Conservation (phyloP, 192 early-diverging fungal genomes). For the Pilobolus umbonatus region DNA sequence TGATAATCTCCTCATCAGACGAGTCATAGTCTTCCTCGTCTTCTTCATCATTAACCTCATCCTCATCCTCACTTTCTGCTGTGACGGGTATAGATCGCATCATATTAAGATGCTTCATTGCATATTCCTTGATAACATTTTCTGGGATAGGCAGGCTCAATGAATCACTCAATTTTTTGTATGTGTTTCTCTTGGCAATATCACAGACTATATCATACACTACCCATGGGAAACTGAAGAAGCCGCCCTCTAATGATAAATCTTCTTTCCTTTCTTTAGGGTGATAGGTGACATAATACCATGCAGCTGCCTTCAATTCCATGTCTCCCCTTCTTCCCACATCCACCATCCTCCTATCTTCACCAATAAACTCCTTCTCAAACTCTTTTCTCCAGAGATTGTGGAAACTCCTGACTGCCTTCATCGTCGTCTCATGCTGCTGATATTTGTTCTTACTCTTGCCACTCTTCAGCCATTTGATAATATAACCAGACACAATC, state of each 20-base stretch:
- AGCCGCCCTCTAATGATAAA: constrained; percentile 25
- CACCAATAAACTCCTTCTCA: constrained; percentile 35
- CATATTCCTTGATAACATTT: not conserved
- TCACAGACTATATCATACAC: constrained; percentile 39
- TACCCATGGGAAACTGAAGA: constrained; percentile 48
- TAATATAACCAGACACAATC: constrained; percentile 39
- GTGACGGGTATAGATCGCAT: no score
- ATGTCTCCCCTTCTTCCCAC: constrained; percentile 10
- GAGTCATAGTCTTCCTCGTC: not conserved
- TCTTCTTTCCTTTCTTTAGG: constrained; percentile 30
- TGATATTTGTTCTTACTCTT: constrained; percentile 50
- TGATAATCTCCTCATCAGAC: no score
- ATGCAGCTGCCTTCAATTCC: constrained; percentile 55
- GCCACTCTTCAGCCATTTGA: constrained; percentile 29
- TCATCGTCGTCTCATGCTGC: constrained; percentile 41
- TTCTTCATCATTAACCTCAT: constrained; percentile 12
- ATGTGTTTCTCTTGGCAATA: constrained; percentile 28
- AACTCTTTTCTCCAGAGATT: constrained; percentile 42
- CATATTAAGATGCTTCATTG: no score
- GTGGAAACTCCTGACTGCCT: constrained; percentile 31
- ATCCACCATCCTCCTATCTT: constrained; percentile 23
- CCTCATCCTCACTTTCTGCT: no score
- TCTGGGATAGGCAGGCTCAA: not conserved
- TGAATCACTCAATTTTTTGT: not conserved
- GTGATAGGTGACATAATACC: constrained; percentile 72